Conservation (phyloP, 192 early-diverging fungal species). For the Gonapodya prolifera region DNA sequence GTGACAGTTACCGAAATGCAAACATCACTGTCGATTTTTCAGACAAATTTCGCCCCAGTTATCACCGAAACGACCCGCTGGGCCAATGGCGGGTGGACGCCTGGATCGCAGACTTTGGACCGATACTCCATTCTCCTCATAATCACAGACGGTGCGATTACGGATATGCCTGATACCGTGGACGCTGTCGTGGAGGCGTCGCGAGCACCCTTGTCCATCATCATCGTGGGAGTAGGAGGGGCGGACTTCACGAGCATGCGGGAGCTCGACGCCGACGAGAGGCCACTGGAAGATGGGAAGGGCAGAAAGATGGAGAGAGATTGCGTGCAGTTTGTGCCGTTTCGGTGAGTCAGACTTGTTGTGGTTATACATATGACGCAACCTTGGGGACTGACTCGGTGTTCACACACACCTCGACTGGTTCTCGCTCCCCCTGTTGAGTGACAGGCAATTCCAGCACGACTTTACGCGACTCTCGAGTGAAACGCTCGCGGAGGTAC, state of each 20-base stretch:
- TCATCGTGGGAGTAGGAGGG: constrained; percentile 42
- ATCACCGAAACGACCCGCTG: not conserved
- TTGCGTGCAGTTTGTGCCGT: constrained; percentile 45
- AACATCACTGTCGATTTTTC: no score
- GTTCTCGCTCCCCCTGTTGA: not conserved
- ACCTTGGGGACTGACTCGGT: not conserved
- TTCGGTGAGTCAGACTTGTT: not conserved
- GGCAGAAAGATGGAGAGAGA: constrained; percentile 24
- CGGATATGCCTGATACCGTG: constrained; percentile 23
- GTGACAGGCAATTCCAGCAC: not conserved
- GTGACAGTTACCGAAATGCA: no score
- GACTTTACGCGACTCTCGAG: not conserved
- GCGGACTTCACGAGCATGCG: constrained; percentile 37
- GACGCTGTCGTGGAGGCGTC: constrained; percentile 28
- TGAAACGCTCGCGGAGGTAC: not conserved
- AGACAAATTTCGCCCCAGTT: not conserved
- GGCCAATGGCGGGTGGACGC: not conserved
- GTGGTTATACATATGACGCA: no score
- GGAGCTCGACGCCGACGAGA: constrained; percentile 33
- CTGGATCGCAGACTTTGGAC: not conserved
- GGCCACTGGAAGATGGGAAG: not conserved
- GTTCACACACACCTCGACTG: not conserved
- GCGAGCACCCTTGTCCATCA: constrained; percentile 27
- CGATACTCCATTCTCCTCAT: not conserved
- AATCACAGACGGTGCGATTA: constrained; percentile 7